Evolutionary conservation across 1,284 basidiomycete species (phyloP), one percentile per base, ranked within the genome.

Genomic region (Microstroma glucosiphilum): DNA sequence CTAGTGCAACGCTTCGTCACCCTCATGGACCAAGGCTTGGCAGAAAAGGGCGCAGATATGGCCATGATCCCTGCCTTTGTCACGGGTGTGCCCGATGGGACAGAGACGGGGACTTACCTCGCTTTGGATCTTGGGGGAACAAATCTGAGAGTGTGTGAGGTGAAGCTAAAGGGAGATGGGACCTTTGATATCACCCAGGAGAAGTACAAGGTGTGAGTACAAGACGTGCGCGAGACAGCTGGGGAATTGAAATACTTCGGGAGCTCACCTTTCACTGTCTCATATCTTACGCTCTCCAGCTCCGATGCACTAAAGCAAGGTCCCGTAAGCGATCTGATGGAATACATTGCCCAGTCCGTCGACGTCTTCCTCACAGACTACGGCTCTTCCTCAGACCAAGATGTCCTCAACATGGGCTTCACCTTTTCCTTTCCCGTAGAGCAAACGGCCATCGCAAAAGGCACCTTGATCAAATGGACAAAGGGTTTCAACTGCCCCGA

Each of bases 301-400:
- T 74, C 73, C 23, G 72, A 77, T 54, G 61, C 60, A 60, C 73
- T 75, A 62, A 75, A 77, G 67, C 67, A 60, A n/a, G 75, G 75
- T 0, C 72, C 71, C 12, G 65, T 59, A 4, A 48, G 55, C 19
- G 64, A 71, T 59, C 67, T 77, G 12, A 75, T 77, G 49, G 70
- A 96, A 81, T 98, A 96, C 82, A 89, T 98, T 70, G 96, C 96
- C 37, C 89, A 92, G 71, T 93, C 90, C 7, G 92, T 98, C 40
- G 91, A 94, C 77, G 87, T 88, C 11, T 98, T 98, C 82, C 83
- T 98, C 63, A 93, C 87, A n/a, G 86, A 88, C 62, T 73, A 84
- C 77, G 69, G 83, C 73, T 62, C 81, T 4, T 65, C 67, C 37
- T 66, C 66, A 51, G 78, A 71, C 62, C 51, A 17, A 6, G 56